Conservation (phyloP, 306 rosid genomes). For the Pachyrhizus erosus region DNA sequence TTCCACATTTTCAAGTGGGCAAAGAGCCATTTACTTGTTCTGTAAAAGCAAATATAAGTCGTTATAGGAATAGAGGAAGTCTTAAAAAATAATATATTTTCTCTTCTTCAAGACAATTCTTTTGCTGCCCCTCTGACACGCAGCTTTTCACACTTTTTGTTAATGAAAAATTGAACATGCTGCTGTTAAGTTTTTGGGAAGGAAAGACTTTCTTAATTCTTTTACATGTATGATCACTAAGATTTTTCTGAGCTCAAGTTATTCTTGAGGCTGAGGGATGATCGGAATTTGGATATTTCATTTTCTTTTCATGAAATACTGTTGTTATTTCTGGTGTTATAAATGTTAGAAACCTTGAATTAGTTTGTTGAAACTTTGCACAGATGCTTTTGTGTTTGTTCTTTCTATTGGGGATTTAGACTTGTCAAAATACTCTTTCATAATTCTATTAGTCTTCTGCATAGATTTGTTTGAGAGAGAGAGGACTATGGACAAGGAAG, state of each 20-base stretch:
- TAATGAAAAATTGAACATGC: background rate
- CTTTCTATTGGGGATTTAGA: background rate
- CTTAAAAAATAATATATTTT: background rate
- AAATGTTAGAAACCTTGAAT: background rate
- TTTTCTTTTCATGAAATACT: background rate
- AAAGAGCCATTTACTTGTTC: too few relatives aligned
- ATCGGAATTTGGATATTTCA: too few relatives aligned
- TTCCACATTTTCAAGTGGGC: too few relatives aligned
- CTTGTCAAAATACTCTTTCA: background rate
- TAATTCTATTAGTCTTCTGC: too few relatives aligned
- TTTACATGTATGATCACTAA: background rate
- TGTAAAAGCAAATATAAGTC: too few relatives aligned
- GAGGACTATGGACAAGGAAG: background rate
- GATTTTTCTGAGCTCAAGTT: slow-evolving; percentile 21
- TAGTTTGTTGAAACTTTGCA: slow-evolving; percentile 27
- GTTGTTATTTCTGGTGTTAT: background rate
- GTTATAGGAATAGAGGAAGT: slow-evolving; percentile 21
- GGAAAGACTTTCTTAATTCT: background rate
- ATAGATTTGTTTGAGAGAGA: too few relatives aligned
- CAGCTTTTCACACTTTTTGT: background rate
- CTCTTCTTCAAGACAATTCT: background rate
- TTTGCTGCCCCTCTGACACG: background rate
- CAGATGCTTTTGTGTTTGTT: slow-evolving; percentile 1
- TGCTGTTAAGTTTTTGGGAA: background rate
- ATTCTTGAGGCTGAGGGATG: background rate